phyloP scores from a whole-genome alignment of 495 filamentous ascomycete species.

The Opeltia flavorubescens region DNA sequence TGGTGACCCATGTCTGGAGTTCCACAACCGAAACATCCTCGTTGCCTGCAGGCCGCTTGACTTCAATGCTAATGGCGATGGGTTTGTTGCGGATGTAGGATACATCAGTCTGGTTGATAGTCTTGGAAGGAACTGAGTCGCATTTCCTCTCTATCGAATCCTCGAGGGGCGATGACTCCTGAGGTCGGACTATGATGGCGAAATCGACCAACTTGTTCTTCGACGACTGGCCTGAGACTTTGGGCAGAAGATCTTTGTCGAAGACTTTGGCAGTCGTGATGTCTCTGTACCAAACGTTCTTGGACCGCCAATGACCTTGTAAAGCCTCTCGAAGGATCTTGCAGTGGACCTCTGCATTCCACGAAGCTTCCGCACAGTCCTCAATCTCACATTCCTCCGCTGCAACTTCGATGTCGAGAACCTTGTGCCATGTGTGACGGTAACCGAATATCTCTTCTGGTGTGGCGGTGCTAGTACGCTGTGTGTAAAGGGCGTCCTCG shows the following conservation, averaged over 20 bases:
- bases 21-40: not conserved
- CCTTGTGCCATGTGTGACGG: not conserved
- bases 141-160: not conserved
- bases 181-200: not conserved
- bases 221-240: not conserved
- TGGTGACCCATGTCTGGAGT: not conserved
- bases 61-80: slow-evolving; percentile 1
- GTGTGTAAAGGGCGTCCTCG: too few species aligned
- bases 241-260: not conserved
- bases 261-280: not conserved
- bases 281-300: not conserved
- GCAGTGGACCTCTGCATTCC: not conserved
- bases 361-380: not conserved
- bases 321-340: not conserved
- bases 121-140: too few species aligned
- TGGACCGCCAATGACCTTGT: not conserved
- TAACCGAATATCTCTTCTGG: too few species aligned
- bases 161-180: not conserved
- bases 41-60: not conserved
- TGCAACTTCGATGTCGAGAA: not conserved
- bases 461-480: too few species aligned
- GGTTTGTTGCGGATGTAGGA: not conserved
- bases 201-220: not conserved
- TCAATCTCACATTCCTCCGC: not conserved
- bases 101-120: not conserved